Base-by-base conservation (phyloP, 2,329 filamentous ascomycete species). In the Penicillium palitans region DNA sequence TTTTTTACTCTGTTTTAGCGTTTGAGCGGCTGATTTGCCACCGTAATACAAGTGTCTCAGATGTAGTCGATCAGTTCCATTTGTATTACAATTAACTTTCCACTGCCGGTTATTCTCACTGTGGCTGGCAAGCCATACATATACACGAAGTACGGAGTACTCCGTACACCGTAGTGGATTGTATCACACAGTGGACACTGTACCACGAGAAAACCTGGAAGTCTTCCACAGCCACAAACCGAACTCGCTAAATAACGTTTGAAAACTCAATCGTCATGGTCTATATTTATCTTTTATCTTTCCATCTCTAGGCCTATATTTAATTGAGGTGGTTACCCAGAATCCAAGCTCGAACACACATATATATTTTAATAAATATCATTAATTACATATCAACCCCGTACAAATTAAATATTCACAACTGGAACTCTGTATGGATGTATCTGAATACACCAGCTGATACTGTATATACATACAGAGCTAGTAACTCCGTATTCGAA, bases 81-180 rank as follows among this genome's bases (percentile, higher is more conserved):
- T 19, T 41, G 60, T 53, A 60, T 54, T 31, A 57, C 42, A 57
- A 62, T 60, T 60, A 44, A 51, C 47, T 59, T 59, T 62, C 57
- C 49, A 39, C 58, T 52, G 47, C 62, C 59, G 62, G 56, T 55
- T 62, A 61, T 56, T 42, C 54, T 59, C 25, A 25, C 9, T 21
- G 41, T 40, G 41, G 48, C 55, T 48, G 49, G 55, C 41, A 44
- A 37, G 39, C 33, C 35, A 47, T 42, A 41, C 31, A 29, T 29
- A 12, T 46, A n/a, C 5, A 33, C 31, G 9, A 8, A 17, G 41
- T 10, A 31, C 29, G 10, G 10, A 5, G 29, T 12, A 31, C 29
- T 29, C 5, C 17, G 41, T n/a, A 35, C 49, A 54, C 12, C 25
- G 27, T 35, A 24, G 33, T 35, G n/a, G 17, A 47, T n/a, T 13